A percentile compares a stretch with the other conserved stretches of the same genome.
phyloP scores from a whole-genome alignment of 164 flowering plant species.

The Malania oleifera region DNA sequence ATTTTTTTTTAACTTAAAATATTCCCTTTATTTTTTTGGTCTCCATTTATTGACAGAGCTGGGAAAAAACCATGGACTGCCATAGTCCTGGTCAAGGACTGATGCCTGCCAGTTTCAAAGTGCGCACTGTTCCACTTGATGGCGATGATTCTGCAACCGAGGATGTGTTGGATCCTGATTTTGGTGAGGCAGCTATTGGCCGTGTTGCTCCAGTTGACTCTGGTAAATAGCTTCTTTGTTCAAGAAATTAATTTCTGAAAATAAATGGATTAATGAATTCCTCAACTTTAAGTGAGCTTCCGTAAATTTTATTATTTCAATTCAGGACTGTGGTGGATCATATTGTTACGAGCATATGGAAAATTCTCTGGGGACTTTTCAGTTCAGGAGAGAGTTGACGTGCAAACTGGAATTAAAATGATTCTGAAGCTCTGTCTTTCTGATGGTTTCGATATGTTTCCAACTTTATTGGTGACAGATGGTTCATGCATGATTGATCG shows the following conservation, averaged over 20 bases:
- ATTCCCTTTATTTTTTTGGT: neutral
- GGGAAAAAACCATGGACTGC: slow-evolving; percentile 90
- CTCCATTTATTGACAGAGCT: slow-evolving; percentile 41
- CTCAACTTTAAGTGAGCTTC: no score
- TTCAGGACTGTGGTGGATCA: slow-evolving; percentile 85
- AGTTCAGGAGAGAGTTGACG: slow-evolving; percentile 73
- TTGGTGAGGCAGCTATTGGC: slow-evolving; percentile 89
- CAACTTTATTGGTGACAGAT: slow-evolving; percentile 77
- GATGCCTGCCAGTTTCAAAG: slow-evolving; percentile 90
- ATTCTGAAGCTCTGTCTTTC: slow-evolving; percentile 75
- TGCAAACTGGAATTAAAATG: slow-evolving; percentile 85
- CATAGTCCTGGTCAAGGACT: slow-evolving; percentile 87
- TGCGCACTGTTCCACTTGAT: slow-evolving; percentile 73
- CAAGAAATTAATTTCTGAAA: neutral
- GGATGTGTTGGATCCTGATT: slow-evolving; percentile 78
- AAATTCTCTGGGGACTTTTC: slow-evolving; percentile 71
- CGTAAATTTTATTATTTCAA: neutral
- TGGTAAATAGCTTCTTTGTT: slow-evolving; percentile 29
- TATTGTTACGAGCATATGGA: slow-evolving; percentile 75
- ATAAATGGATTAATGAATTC: neutral
- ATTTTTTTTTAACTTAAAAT: neutral
- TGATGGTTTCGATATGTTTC: slow-evolving; percentile 89
- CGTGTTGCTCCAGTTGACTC: slow-evolving; percentile 93
- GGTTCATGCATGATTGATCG: slow-evolving; percentile 94
- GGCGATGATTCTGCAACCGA: slow-evolving; percentile 71